Percentiles rank a stretch among this genome's conserved stretches.
Conservation (phyloP, 2,329 filamentous ascomycete species). For the Orbilia javanica region DNA sequence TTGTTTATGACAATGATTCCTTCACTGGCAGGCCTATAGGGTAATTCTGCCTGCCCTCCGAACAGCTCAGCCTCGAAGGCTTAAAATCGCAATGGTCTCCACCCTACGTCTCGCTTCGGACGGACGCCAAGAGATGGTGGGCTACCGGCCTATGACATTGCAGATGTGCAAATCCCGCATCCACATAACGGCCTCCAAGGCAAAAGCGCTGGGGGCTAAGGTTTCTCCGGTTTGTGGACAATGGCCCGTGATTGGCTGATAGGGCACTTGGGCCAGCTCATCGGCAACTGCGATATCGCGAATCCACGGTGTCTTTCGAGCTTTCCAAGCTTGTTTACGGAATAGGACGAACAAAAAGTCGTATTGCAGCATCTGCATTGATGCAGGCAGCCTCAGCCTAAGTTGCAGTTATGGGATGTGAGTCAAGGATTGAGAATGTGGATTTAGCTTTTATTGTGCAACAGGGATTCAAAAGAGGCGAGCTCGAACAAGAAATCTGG, state of each 20-base stretch:
- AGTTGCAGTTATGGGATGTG: slow-evolving; percentile 19
- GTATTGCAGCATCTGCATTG: background rate
- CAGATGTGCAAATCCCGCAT: slow-evolving; percentile 46
- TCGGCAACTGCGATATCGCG: slow-evolving; percentile 32
- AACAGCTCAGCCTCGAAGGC: slow-evolving; percentile 58
- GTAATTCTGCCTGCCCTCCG: slow-evolving; percentile 51
- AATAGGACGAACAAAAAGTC: slow-evolving; percentile 14
- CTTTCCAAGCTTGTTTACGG: background rate
- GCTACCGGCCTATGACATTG: slow-evolving; percentile 31
- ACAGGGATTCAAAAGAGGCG: slow-evolving; percentile 43
- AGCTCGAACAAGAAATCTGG: slow-evolving; percentile 28
- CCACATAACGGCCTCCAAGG: slow-evolving; percentile 8
- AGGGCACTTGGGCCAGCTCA: slow-evolving; percentile 31
- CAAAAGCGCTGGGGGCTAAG: slow-evolving; percentile 1
- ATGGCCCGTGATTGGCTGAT: slow-evolving; percentile 35
- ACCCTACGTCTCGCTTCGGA: slow-evolving; percentile 58
- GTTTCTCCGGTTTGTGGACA: slow-evolving; percentile 28
- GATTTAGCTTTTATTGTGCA: slow-evolving; percentile 20
- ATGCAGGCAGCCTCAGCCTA: slow-evolving; percentile 27
- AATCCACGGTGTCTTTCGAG: slow-evolving; percentile 22
- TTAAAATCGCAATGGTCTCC: slow-evolving; percentile 43
- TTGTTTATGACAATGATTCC: slow-evolving; percentile 39
- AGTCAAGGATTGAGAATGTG: slow-evolving; percentile 36
- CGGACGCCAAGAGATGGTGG: slow-evolving; percentile 49
- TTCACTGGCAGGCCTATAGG: slow-evolving; percentile 49